Conservation (phyloP, 148 eudicot species). For the Agrostemma githago region DNA sequence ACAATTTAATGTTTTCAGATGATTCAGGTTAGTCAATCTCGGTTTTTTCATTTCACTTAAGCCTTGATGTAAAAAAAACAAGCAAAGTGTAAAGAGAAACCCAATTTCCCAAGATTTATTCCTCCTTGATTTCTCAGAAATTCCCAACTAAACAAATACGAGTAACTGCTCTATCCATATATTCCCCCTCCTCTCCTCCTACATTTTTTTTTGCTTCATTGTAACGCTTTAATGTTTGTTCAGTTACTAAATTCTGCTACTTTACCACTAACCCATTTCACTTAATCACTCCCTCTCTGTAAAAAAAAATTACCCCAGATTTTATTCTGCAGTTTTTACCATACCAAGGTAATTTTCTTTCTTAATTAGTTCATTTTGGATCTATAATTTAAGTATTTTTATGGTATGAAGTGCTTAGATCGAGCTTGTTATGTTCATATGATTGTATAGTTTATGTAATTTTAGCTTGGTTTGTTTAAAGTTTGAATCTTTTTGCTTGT, state of each 20-base stretch:
- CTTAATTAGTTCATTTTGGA: constrained; percentile 15
- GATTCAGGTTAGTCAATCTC: too few relatives aligned
- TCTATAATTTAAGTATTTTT: constrained; percentile 10
- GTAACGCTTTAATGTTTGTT: constrained; percentile 13
- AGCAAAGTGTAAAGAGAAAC: background rate
- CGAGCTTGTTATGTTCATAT: background rate
- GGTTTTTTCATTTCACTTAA: too few relatives aligned
- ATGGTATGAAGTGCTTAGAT: constrained; percentile 17
- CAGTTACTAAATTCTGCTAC: constrained; percentile 15
- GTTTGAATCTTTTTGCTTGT: constrained; percentile 13
- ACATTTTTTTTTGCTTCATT: constrained; percentile 21
- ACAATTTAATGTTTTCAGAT: too few relatives aligned
- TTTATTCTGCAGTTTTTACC: background rate
- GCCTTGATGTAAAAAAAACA: too few relatives aligned
- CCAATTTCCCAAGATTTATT: constrained; percentile 8
- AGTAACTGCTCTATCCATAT: background rate
- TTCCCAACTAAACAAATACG: constrained; percentile 4
- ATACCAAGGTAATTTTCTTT: constrained; percentile 17
- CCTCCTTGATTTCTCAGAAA: constrained; percentile 13
- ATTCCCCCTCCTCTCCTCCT: background rate
- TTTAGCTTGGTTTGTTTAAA: background rate
- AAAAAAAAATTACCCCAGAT: constrained; percentile 1
- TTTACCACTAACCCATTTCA: background rate
- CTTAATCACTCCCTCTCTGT: constrained; percentile 6
- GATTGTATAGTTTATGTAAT: constrained; percentile 2